Base-by-base conservation (phyloP, 164 flowering plant species). In the Warburgia ugandensis region DNA sequence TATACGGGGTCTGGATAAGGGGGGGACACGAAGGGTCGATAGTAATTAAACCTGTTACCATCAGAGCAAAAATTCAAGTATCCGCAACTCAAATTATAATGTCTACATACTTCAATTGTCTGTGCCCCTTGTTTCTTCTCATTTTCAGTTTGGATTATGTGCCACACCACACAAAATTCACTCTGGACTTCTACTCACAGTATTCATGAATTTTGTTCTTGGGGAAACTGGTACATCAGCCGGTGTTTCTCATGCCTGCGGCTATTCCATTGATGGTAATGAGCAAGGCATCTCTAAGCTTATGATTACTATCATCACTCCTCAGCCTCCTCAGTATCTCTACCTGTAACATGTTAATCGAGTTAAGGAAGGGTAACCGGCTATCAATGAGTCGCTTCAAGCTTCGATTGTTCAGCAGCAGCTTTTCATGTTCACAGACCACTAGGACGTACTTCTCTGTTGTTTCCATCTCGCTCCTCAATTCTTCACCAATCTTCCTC, bases 211-310 rank as follows among this genome's bases (percentile, higher is more conserved):
- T n/a, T n/a, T n/a, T n/a, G n/a, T n/a, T n/a, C n/a, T n/a, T n/a
- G n/a, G n/a, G n/a, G n/a, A n/a, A n/a, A n/a, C n/a, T n/a, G n/a
- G n/a, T n/a, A 7, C 32, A 33, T 74, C 70, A 90, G 58, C 97
- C 96, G 16, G 97, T 91, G 72, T 91, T 91, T 68, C 87, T 86
- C 96, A 87, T 91, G 49, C 97, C 97, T 44, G 97, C 94, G 42
- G 97, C 96, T 51, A 91, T 91, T 14, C 96, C 96, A 63, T 91
- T 91, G 14, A 91, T 83, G 20, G 94, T 91, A 49, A 91, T 83
- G 7, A 84, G 94, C 65, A 86, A 61, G 6, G 96, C 89, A 75
- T 91, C 97, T 64, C 96, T 67, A 31, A 87, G 83, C 56, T 83
- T 79, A 52, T 64, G 43, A 50, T 86, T 87, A 38, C 83, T 82